Base-by-base conservation (phyloP, 2,329 filamentous ascomycete species). In the Paraphoma chrysanthemicola region DNA sequence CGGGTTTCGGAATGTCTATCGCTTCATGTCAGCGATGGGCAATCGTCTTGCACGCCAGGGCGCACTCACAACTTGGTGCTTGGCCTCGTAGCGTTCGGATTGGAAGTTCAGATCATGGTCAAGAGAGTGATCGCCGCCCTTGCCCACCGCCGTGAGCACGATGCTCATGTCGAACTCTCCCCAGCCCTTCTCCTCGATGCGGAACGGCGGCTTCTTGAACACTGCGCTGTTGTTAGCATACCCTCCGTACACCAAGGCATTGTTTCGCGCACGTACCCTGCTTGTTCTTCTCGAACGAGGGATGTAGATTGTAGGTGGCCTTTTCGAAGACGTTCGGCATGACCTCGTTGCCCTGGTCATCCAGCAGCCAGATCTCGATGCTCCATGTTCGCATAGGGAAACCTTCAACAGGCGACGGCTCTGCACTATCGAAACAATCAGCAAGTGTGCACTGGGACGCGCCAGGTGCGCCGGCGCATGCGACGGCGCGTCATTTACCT, bases 141-240 rank as follows among this genome's bases (percentile, higher is more conserved):
- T 97, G 78, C 95, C 92, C 30, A 90, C 88, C 43, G 90, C 91
- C 72, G 88, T 90, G 67, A 96, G 85, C 60, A 91, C 87, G 71
- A 98, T 95, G 46, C 83, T 84, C 88, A 99, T 94, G 75, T 98
- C 95, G 76, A 99, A 99, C 80, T 98, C 95, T 72, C 95, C 95
- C 95, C 95, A 99, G 67, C 95, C 95, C 79, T 97, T 91, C 79
- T 99, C 96, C 62, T 88, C 83, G 78, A 96, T 96, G 64, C 85
- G 85, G 81, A 98, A 99, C 0, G 95, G 95, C 0, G 93, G 87
- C 63, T 90, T 89, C 73, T 88, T 89, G 81, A 97, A 90, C 23
- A 87, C 72, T 75, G 49, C 44, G 14, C 28, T 31, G 8, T 28
- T 44, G 31, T 59, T 36, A 63, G 53, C 11, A 43, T 33, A 39